A percentile compares a stretch with the other conserved stretches of the same genome.
phyloP scores from a whole-genome alignment of 225 moss, liverwort and hornwort species.

The Lunularia cruciata region DNA sequence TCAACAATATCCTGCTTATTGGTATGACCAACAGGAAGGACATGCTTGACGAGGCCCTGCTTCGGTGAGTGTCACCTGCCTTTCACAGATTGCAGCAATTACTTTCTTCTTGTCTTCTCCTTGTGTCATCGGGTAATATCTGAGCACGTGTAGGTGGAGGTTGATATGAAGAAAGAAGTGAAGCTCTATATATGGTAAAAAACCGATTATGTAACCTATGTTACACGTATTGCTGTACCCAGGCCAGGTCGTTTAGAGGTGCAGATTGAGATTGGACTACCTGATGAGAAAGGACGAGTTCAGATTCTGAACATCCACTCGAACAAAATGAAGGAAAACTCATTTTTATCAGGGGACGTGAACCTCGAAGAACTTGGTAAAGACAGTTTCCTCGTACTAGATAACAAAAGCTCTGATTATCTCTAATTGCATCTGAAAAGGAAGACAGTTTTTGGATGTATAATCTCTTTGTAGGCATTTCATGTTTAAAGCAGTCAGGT shows the following conservation, averaged over 20 bases:
- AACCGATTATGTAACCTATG: slow-evolving; percentile 4
- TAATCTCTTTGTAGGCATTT: too few relatives aligned
- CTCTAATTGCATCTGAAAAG: too few relatives aligned
- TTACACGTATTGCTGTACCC: slow-evolving; percentile 17
- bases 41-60: slow-evolving; percentile 91
- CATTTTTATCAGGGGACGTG: slow-evolving; percentile 70
- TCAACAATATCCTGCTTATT: slow-evolving; percentile 95
- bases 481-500: too few relatives aligned
- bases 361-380: slow-evolving; percentile 68
- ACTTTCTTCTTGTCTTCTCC: not conserved
- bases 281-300: slow-evolving; percentile 82
- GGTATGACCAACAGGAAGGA: slow-evolving; percentile 99
- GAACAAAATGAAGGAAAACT: slow-evolving; percentile 84
- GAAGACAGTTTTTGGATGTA: too few relatives aligned
- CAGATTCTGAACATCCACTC: slow-evolving; percentile 94
- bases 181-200: not conserved
- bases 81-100: not conserved
- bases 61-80: slow-evolving; percentile 46
- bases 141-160: not conserved
- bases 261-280: slow-evolving; percentile 97
- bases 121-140: not conserved
- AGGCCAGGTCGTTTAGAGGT: slow-evolving; percentile 99
- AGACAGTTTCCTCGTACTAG: not conserved
- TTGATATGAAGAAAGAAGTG: not conserved
- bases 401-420: too few relatives aligned